Percentiles rank a stretch among this genome's conserved stretches.
Evolutionary conservation across 2,329 filamentous ascomycete species (phyloP).

Genomic region (Zasmidium angulare): DNA sequence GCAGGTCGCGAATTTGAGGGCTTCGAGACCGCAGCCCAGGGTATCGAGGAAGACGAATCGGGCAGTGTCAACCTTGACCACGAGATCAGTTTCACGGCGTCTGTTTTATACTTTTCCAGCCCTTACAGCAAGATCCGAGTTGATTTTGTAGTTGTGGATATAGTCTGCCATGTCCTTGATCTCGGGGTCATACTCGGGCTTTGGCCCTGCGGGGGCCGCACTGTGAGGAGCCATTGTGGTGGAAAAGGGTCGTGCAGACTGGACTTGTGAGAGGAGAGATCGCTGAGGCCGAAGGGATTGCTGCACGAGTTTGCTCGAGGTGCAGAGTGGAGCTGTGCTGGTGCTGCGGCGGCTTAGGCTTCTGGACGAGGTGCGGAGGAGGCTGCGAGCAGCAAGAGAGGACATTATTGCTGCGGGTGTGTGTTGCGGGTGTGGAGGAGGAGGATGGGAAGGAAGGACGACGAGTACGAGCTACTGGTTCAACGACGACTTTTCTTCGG

Average conservation of each 20-base stretch:
- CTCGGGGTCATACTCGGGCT: slow-evolving; percentile 72
- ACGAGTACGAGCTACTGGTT: background rate
- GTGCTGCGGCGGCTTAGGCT: slow-evolving; percentile 25
- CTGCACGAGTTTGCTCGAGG: slow-evolving; percentile 25
- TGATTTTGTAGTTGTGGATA: slow-evolving; percentile 85
- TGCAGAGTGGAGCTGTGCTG: slow-evolving; percentile 31
- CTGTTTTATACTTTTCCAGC: background rate
- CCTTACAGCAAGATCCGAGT: slow-evolving; percentile 89
- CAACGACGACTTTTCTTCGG: background rate
- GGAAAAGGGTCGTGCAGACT: slow-evolving; percentile 31
- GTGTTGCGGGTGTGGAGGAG: background rate
- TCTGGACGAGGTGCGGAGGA: slow-evolving; percentile 33
- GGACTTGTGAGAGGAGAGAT: slow-evolving; percentile 15
- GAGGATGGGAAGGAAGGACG: background rate
- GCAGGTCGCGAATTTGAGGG: slow-evolving; percentile 93
- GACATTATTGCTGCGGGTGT: slow-evolving; percentile 27
- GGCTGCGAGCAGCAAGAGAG: slow-evolving; percentile 40
- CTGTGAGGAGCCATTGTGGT: slow-evolving; percentile 33
- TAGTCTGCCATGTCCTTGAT: slow-evolving; percentile 94
- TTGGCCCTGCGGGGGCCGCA: slow-evolving; percentile 31
- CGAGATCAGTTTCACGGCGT: slow-evolving; percentile 17
- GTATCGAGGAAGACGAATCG: slow-evolving; percentile 97
- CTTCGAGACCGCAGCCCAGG: slow-evolving; percentile 93
- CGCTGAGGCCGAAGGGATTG: slow-evolving; percentile 15
- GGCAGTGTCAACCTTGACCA: slow-evolving; percentile 80